These are phyloP conservation scores for Saprolegnia parasitica DNA, from an alignment of 352 stramenopile genomes.

Conservation along the genomic window DNA sequence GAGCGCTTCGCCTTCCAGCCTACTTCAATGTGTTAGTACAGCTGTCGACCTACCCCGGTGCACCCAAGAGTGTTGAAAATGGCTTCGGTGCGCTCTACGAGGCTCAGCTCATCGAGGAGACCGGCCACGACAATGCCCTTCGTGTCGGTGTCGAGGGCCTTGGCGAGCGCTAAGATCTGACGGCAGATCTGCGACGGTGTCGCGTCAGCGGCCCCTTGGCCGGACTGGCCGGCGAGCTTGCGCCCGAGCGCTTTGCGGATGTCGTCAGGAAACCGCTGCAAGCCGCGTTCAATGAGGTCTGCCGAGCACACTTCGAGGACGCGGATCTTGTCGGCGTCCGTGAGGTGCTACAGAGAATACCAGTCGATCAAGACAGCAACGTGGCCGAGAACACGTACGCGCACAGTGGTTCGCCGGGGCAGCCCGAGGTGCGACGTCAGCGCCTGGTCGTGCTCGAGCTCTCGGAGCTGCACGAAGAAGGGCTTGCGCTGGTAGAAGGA, in stretches of 20 bases:
- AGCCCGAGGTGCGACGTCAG: conserved; percentile 14
- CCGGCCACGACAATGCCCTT: conserved; percentile 14
- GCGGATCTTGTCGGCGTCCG: conserved; percentile 21
- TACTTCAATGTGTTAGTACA: conserved; percentile 1
- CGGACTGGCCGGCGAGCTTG: not conserved
- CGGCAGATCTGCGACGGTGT: conserved; percentile 19
- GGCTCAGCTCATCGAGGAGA: conserved; percentile 15
- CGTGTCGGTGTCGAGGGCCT: conserved; percentile 15
- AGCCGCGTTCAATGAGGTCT: conserved; percentile 13
- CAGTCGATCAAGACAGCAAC: not conserved
- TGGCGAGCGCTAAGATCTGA: conserved; percentile 8
- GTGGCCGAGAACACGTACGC: not conserved
- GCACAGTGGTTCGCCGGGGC: not conserved
- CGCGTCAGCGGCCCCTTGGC: not conserved
- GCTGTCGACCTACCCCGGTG: not conserved
- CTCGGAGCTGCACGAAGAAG: conserved; percentile 60
- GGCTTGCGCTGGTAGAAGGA: conserved; percentile 51
- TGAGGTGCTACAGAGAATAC: conserved; percentile 7
- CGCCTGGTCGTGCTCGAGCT: conserved; percentile 40
- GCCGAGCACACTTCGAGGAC: conserved; percentile 25
- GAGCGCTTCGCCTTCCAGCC: conserved; percentile 7
- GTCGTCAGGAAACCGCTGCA: conserved; percentile 19
- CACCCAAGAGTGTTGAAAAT: conserved; percentile 16
- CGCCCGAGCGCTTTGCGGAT: conserved; percentile 12
- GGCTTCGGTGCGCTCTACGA: not conserved